Evolutionary conservation across 306 rosid genomes (phyloP).

Genomic region (Morella rubra): DNA sequence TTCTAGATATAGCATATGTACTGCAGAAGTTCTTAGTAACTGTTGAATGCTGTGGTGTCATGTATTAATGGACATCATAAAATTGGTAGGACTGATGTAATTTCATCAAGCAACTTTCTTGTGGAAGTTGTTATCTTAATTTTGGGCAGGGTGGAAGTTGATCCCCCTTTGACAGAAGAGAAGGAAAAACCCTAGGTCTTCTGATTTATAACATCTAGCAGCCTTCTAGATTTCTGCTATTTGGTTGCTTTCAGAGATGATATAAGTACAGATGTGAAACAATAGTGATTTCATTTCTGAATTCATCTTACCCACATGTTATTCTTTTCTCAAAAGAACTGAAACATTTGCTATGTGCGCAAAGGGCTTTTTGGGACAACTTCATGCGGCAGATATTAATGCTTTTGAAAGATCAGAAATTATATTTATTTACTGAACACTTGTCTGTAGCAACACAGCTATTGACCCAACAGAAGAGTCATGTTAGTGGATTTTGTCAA

Average conservation of each 20-base stretch:
- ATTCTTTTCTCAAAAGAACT: neutral
- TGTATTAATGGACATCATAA: neutral
- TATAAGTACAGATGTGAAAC: neutral
- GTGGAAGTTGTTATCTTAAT: neutral
- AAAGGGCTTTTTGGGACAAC: neutral
- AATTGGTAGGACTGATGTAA: neutral
- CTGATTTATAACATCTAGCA: neutral
- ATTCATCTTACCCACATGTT: neutral
- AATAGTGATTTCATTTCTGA: neutral
- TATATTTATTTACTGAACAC: neutral
- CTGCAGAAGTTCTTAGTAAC: constrained; percentile 1
- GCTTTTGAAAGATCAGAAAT: neutral
- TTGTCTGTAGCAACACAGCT: neutral
- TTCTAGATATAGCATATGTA: neutral
- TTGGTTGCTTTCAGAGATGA: neutral
- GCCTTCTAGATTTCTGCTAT: neutral
- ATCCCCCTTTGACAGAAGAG: neutral
- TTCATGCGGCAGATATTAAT: neutral
- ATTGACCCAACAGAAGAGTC: neutral
- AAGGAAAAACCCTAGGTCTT: neutral
- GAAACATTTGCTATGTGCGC: neutral
- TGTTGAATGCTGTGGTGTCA: neutral
- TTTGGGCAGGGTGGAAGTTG: neutral
- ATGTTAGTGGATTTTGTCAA: neutral
- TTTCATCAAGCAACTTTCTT: neutral